Evolutionary conservation across 768 basidiomycete species (phyloP), one percentile per base, ranked within the genome.

Genomic region (Inosperma sp.): DNA sequence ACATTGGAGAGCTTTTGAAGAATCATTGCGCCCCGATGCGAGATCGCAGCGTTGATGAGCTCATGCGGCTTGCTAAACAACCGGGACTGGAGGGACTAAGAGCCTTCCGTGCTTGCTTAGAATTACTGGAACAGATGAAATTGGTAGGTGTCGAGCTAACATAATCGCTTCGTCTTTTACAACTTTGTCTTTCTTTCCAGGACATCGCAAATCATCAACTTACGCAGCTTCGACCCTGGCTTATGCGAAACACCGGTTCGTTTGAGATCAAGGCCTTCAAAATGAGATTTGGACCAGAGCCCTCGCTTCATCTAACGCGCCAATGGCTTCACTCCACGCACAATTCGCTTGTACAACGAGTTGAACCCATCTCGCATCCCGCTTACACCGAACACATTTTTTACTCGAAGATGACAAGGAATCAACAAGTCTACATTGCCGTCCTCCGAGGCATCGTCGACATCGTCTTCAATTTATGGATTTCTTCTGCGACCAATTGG

Each of bases 121-220:
- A 94, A 63, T 84, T 95, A 55, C 73, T 94, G 31, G 93, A 95
- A 70, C 78, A 94, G 53, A 95, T 96, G 93, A 94, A 94, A 75
- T 76, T 96, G 61, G 93, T 89, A 62, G 62, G 88, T 80, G 37
- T 26, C 25, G 13, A 41, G 39, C n/a, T 57, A 25, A 44, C 48
- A 37, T 27, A 48, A 62, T 37, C 41, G 49, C 56, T 30, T 42
- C 51, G 56, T 9, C 54, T 33, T 61, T 52, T 41, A 57, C 53
- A 25, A 23, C 21, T 35, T 36, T n/a, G 36, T 41, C 43, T 27
- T 29, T 35, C 52, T 47, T 53, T 29, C 29, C 34, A 95, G 93
- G 93, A 96, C 66, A 93, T 96, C 55, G 93, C 93, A 22, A 96
- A 96, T 65, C 93, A 95, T 69, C 93, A 95, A 69, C 79, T 96